Conservation (phyloP, 139 green algal genomes). For the Penium margaritaceum region DNA sequence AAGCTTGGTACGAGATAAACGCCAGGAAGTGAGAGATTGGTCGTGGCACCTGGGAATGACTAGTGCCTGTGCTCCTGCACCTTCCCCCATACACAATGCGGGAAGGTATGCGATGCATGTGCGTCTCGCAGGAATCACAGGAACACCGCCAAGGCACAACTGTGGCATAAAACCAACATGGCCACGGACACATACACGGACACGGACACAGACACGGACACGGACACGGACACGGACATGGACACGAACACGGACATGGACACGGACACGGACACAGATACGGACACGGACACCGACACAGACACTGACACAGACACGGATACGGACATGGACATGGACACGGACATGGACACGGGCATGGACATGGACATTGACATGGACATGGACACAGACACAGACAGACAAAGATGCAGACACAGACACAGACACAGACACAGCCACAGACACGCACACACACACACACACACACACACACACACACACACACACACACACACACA, state of each 20-base stretch:
- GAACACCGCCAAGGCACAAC: no score
- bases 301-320: background rate
- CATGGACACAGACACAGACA: no score
- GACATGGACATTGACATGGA: background rate
- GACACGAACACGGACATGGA: constrained; percentile 53
- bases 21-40: no score
- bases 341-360: background rate
- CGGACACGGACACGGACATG: background rate
- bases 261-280: constrained; percentile 65
- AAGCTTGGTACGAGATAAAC: no score
- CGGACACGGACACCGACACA: background rate
- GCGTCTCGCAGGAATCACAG: no score
- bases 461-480: background rate
- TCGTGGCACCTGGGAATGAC: no score
- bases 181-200: background rate
- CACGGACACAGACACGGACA: background rate
- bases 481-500: background rate
- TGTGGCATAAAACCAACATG: no score
- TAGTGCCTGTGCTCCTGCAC: no score
- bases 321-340: background rate
- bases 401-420: no score
- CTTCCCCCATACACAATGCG: no score
- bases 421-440: constrained; percentile 59
- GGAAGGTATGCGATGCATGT: background rate
- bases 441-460: constrained; percentile 66